phyloP scores from a whole-genome alignment of 495 filamentous ascomycete species.

The Pseudoneurospora amorphoporcata region DNA sequence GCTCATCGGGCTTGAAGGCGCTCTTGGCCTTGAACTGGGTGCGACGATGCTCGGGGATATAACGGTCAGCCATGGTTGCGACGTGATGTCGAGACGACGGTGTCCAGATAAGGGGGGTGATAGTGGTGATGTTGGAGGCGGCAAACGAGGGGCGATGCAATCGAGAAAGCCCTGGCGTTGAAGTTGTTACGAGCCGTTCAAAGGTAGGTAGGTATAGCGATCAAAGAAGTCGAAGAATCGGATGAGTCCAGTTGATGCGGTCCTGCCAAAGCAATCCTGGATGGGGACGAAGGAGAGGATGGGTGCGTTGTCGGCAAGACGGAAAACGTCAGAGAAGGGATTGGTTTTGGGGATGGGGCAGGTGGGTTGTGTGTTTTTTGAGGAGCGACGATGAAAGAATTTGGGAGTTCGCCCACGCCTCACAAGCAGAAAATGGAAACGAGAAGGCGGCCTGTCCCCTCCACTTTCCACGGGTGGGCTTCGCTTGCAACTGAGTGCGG shows the following conservation, averaged over 20 bases:
- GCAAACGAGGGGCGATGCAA: not conserved
- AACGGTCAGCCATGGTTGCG: constrained; percentile 86
- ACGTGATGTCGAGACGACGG: constrained; percentile 12
- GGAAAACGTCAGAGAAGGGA: constrained; percentile 16
- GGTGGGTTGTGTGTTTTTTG: constrained; percentile 20
- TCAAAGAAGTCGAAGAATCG: constrained; percentile 39
- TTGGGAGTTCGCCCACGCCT: constrained; percentile 6
- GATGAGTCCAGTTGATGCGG: constrained; percentile 27
- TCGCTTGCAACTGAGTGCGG: not conserved
- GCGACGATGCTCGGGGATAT: constrained; percentile 98
- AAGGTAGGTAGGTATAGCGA: constrained; percentile 35
- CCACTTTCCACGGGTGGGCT: not conserved
- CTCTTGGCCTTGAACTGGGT: constrained; percentile 98
- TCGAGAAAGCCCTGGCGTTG: not conserved
- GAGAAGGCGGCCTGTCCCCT: constrained; percentile 7
- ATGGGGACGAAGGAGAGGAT: not conserved
- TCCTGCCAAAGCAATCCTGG: not conserved
- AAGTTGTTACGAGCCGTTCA: constrained; percentile 25
- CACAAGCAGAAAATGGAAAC: constrained; percentile 23
- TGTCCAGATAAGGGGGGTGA: constrained; percentile 17
- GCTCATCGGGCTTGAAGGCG: constrained; percentile 97
- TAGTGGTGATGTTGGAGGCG: constrained; percentile 27
- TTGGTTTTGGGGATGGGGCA: constrained; percentile 21
- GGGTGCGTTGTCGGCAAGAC: not conserved
- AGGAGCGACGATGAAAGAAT: constrained; percentile 27